Percentiles rank a stretch among this genome's conserved stretches.
Evolutionary conservation across 2,329 filamentous ascomycete species (phyloP).

Genomic region (Exophiala spinifera): DNA sequence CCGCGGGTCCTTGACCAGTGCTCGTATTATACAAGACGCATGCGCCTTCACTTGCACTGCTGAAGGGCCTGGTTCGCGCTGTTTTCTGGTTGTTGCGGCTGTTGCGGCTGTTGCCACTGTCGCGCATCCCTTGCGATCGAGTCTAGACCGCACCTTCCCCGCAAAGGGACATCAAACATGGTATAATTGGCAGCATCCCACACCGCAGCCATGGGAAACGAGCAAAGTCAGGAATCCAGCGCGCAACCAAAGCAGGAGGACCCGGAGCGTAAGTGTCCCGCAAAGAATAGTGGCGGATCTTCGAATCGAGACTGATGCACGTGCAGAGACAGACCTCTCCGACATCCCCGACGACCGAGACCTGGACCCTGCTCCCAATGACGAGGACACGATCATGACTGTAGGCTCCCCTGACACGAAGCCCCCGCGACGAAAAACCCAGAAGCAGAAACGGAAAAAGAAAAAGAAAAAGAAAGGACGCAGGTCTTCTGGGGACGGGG

Average conservation of each 20-base stretch:
- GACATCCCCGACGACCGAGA: slow-evolving; percentile 25
- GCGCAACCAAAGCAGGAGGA: slow-evolving; percentile 2
- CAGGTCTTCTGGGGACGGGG: background rate
- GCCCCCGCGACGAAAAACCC: background rate
- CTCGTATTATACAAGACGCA: no score
- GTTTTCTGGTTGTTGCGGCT: background rate
- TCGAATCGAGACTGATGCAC: background rate
- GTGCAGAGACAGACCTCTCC: slow-evolving; percentile 22
- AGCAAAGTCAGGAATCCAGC: slow-evolving; percentile 19
- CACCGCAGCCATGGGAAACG: slow-evolving; percentile 20
- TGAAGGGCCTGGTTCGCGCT: background rate
- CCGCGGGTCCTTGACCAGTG: background rate
- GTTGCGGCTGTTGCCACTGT: background rate
- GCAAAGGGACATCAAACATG: background rate
- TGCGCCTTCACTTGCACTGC: background rate
- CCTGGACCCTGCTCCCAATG: background rate
- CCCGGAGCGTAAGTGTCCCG: slow-evolving; percentile 11
- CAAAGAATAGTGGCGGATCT: background rate
- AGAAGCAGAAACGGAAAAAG: slow-evolving; percentile 1
- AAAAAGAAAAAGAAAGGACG: slow-evolving; percentile 3
- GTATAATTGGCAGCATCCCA: slow-evolving; percentile 1
- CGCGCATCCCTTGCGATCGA: background rate
- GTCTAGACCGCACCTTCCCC: background rate
- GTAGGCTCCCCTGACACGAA: background rate
- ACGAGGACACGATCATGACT: slow-evolving; percentile 3